Evolutionary conservation across 495 filamentous ascomycete genomes (phyloP).

Genomic region (Amniculicola lignicola): DNA sequence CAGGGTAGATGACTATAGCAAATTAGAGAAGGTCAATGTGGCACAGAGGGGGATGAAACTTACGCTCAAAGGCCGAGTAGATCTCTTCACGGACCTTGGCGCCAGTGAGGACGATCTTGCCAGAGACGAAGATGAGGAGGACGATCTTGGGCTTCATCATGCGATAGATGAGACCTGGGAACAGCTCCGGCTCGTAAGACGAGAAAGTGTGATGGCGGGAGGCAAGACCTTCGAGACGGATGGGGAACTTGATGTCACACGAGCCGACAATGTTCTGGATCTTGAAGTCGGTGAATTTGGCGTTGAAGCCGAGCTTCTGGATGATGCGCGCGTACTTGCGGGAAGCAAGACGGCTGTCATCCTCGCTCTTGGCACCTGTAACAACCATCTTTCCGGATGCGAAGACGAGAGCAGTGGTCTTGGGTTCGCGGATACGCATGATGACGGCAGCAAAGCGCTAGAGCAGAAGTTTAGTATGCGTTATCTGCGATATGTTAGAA

Average conservation of each 20-base stretch:
- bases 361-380: constrained; percentile 96
- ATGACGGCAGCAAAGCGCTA: constrained; percentile 99
- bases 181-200: constrained; percentile 97
- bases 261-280: constrained; percentile 99
- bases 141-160: constrained; percentile 99
- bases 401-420: constrained; percentile 97
- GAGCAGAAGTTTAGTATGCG: constrained; percentile 45
- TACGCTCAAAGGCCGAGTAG: constrained; percentile 88
- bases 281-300: constrained; percentile 99
- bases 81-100: constrained; percentile 99
- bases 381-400: constrained; percentile 99
- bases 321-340: constrained; percentile 99
- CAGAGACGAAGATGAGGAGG: constrained; percentile 95
- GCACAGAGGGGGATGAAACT: background rate
- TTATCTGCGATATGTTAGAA: constrained; percentile 33
- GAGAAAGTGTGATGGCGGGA: constrained; percentile 98
- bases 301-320: constrained; percentile 98
- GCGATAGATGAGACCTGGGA: constrained; percentile 98
- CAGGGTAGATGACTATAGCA: constrained; percentile 83
- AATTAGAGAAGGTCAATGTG: background rate
- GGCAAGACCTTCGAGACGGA: constrained; percentile 91
- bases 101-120: constrained; percentile 97
- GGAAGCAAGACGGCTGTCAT: constrained; percentile 93
- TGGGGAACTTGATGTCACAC: constrained; percentile 99
- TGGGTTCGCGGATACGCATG: constrained; percentile 99